These are phyloP conservation scores for Cutaneotrichosporon spelunceum DNA, from an alignment of 1,284 basidiomycete species.

Conservation along the genomic window DNA sequence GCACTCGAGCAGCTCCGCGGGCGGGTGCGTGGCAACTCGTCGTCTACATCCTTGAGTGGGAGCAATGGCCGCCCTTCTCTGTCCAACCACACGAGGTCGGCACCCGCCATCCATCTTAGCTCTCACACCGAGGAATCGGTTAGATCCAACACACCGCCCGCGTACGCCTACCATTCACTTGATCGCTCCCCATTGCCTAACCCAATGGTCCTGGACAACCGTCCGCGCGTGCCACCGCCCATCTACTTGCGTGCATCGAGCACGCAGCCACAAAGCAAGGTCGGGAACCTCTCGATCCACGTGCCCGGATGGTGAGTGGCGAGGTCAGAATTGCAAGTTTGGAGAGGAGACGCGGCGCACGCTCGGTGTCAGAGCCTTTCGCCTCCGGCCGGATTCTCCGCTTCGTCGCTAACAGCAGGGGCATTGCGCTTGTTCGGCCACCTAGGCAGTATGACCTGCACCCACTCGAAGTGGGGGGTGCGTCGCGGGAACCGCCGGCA, in stretches of 20 bases:
- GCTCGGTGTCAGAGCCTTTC: neutral
- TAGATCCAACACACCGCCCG: slow-evolving; percentile 27
- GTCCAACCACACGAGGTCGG: neutral
- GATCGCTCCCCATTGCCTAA: slow-evolving; percentile 38
- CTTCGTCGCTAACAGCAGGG: slow-evolving; percentile 27
- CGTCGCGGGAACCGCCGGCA: slow-evolving; percentile 34
- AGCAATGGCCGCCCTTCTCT: neutral
- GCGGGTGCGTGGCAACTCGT: slow-evolving; percentile 1
- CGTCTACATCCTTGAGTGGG: neutral
- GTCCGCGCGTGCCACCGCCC: slow-evolving; percentile 41
- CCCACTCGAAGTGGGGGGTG: slow-evolving; percentile 31
- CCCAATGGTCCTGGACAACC: slow-evolving; percentile 34
- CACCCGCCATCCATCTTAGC: slow-evolving; percentile 4
- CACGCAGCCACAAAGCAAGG: slow-evolving; percentile 29
- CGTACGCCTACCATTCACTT: slow-evolving; percentile 37
- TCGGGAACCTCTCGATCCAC: slow-evolving; percentile 39
- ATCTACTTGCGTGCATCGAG: slow-evolving; percentile 39
- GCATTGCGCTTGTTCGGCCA: slow-evolving; percentile 39
- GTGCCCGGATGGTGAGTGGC: slow-evolving; percentile 43
- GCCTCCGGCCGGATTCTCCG: slow-evolving; percentile 2
- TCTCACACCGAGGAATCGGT: neutral
- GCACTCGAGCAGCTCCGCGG: slow-evolving; percentile 2
- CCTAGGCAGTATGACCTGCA: slow-evolving; percentile 35
- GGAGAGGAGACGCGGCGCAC: neutral
- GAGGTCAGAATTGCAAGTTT: neutral